Evolutionary conservation across 2,329 filamentous ascomycete species (phyloP).

Genomic region (Pestalotiopsis sp.): DNA sequence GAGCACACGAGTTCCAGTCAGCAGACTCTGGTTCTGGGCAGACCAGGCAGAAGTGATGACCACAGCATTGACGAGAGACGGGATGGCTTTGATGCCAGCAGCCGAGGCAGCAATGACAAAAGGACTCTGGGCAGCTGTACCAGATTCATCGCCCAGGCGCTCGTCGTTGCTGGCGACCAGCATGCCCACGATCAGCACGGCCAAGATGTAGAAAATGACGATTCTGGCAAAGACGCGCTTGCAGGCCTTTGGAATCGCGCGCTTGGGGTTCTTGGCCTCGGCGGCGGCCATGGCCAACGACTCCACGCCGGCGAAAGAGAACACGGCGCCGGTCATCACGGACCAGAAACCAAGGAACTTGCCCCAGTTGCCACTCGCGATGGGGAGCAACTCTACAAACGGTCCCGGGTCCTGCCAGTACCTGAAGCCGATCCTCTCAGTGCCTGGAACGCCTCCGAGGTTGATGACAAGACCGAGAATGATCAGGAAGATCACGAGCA

Average conservation of each 20-base stretch:
- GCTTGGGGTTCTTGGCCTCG: constrained; percentile 54
- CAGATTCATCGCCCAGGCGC: constrained; percentile 42
- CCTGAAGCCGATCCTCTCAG: constrained; percentile 63
- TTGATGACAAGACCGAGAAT: constrained; percentile 65
- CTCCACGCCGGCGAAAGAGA: constrained; percentile 53
- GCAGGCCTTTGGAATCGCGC: constrained; percentile 50
- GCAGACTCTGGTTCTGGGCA: constrained; percentile 60
- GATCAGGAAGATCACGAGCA: constrained; percentile 64
- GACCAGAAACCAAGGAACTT: constrained; percentile 64
- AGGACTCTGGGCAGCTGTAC: constrained; percentile 50
- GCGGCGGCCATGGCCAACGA: constrained; percentile 58
- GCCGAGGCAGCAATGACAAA: constrained; percentile 56
- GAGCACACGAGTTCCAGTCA: constrained; percentile 55
- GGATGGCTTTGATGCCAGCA: constrained; percentile 51
- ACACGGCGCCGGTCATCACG: constrained; percentile 48
- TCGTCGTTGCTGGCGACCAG: constrained; percentile 53
- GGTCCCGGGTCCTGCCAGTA: constrained; percentile 73
- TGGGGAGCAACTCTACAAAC: constrained; percentile 60
- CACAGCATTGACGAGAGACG: constrained; percentile 62
- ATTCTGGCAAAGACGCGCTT: constrained; percentile 60
- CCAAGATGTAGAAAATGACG: constrained; percentile 57
- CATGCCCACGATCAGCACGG: constrained; percentile 58
- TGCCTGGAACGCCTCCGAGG: constrained; percentile 62
- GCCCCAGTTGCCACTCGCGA: constrained; percentile 59
- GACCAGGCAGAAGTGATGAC: constrained; percentile 59